A percentile compares a stretch with the other conserved stretches of the same genome.
Evolutionary conservation across 306 rosid genomes (phyloP).

Genomic region (Erythrophleum fordii): DNA sequence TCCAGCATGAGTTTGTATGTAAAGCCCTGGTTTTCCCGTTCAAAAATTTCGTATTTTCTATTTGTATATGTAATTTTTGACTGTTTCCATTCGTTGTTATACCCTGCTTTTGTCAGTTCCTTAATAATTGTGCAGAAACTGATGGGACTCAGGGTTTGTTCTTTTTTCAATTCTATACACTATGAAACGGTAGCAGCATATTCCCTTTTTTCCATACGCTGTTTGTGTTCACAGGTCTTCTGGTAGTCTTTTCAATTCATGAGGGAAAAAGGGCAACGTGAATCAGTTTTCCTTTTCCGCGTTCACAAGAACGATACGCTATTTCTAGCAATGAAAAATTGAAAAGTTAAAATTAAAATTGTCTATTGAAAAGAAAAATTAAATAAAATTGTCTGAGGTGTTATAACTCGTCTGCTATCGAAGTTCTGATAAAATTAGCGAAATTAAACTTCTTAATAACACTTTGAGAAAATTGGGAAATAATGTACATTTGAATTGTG

Average conservation of each 20-base stretch:
- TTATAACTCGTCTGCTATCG: no score
- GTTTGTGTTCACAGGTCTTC: neutral
- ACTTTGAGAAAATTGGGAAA: neutral
- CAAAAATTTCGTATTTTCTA: conserved; percentile 29
- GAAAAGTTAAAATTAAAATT: neutral
- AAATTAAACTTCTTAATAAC: no score
- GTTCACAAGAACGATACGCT: neutral
- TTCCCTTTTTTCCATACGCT: neutral
- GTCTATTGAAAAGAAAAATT: neutral
- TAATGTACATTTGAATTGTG: neutral
- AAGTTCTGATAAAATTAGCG: no score
- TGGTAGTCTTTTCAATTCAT: neutral
- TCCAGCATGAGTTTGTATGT: conserved; percentile 57
- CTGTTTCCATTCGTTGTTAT: conserved; percentile 1
- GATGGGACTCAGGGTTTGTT: conserved; percentile 34
- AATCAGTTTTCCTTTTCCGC: neutral
- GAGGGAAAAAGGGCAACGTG: neutral
- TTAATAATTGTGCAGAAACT: conserved; percentile 27
- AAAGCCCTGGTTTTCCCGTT: conserved; percentile 42
- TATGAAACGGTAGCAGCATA: neutral
- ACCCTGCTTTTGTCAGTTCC: conserved; percentile 8
- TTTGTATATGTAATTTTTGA: conserved; percentile 30
- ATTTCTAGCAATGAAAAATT: neutral
- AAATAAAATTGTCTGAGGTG: neutral
- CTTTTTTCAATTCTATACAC: neutral